Evolutionary conservation across 1,284 basidiomycete species (phyloP).

Genomic region (Cryptococcus hybrid): DNA sequence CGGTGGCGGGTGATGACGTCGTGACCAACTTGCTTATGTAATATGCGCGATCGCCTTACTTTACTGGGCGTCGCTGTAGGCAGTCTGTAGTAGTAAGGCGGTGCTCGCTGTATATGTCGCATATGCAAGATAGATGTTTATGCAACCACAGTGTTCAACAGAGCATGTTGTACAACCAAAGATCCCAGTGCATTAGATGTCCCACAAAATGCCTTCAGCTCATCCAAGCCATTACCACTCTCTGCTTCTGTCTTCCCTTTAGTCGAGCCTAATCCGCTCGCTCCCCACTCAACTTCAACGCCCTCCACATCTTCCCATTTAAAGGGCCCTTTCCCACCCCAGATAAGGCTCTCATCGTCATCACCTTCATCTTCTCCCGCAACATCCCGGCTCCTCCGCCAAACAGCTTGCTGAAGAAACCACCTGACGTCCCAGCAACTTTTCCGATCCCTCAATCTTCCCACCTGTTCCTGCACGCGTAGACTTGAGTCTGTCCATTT

Average conservation of each 20-base stretch:
- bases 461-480: conserved; percentile 36
- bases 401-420: conserved; percentile 29
- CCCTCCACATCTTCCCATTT: conserved; percentile 48
- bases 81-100: too few species aligned
- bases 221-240: conserved; percentile 34
- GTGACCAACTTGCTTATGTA: too few species aligned
- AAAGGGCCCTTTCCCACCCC: conserved; percentile 42
- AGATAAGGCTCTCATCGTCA: conserved; percentile 39
- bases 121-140: too few species aligned
- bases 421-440: conserved; percentile 23
- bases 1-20: too few species aligned
- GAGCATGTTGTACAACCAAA: neutral
- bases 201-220: conserved; percentile 35
- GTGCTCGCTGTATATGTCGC: too few species aligned
- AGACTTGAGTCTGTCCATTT: conserved; percentile 47
- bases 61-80: too few species aligned
- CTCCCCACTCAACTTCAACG: conserved; percentile 40
- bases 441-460: conserved; percentile 43
- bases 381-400: conserved; percentile 9
- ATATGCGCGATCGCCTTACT: too few species aligned
- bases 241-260: conserved; percentile 4
- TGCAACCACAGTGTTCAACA: neutral
- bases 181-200: conserved; percentile 4
- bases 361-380: conserved; percentile 25
- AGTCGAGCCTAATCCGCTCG: conserved; percentile 27